Evolutionary conservation across 2,329 filamentous ascomycete species (phyloP).

Genomic region (Calonectria naviculata): DNA sequence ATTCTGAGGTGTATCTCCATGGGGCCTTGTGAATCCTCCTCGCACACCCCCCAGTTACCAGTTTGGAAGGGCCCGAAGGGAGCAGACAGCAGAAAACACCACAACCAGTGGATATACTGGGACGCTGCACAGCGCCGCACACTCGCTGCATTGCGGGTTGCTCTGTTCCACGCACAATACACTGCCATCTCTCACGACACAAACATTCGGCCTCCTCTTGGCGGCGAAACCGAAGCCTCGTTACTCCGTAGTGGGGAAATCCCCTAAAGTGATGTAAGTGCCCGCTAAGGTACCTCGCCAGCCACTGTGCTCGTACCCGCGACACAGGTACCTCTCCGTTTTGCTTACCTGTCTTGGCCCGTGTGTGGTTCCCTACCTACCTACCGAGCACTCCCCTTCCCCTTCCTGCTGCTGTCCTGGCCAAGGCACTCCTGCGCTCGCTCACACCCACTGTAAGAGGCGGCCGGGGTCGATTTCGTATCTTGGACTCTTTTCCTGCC

Average conservation of each 20-base stretch:
- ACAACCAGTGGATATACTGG: not conserved
- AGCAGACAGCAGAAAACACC: not conserved
- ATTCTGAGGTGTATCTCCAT: not conserved
- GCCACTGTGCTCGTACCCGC: not conserved
- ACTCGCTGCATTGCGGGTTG: not conserved
- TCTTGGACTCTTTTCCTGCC: constrained; percentile 18
- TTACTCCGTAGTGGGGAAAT: constrained; percentile 7
- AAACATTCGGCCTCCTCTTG: not conserved
- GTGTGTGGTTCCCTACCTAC: constrained; percentile 1
- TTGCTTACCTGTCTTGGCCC: constrained; percentile 11
- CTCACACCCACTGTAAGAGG: constrained; percentile 18
- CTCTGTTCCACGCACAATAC: no score
- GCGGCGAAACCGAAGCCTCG: not conserved
- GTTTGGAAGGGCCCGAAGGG: not conserved
- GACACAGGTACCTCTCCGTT: constrained; percentile 4
- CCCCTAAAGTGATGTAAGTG: constrained; percentile 1
- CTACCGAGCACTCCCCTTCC: not conserved
- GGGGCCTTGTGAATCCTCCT: not conserved
- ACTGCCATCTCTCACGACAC: not conserved
- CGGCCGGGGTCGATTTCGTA: constrained; percentile 24
- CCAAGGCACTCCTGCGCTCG: constrained; percentile 13
- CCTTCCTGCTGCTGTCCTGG: not conserved
- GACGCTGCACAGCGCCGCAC: not conserved
- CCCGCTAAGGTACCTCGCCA: constrained; percentile 7
- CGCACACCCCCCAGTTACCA: not conserved